Conservation (phyloP, 163 green algal species). For the Volvox carteri region DNA sequence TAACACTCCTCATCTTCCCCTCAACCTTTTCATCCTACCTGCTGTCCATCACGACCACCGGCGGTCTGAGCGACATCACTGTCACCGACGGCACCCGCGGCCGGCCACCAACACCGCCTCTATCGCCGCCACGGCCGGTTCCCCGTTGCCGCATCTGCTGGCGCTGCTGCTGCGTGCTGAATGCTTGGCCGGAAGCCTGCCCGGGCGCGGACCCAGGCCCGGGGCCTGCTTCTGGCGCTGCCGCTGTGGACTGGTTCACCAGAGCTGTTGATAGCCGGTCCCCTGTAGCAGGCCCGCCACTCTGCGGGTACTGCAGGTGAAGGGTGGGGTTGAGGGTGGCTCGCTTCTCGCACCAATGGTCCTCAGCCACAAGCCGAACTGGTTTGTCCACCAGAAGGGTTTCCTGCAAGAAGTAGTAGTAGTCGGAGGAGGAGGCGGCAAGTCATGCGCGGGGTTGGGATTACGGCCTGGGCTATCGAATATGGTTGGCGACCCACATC, state of each 20-base stretch:
- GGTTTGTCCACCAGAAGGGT: constrained; percentile 39
- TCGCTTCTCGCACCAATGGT: constrained; percentile 17
- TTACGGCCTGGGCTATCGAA: too few relatives aligned
- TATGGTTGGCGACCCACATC: too few relatives aligned
- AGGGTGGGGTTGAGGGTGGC: too few relatives aligned
- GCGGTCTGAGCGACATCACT: constrained; percentile 37
- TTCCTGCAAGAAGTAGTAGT: too few relatives aligned
- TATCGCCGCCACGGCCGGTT: background rate
- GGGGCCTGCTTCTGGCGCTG: background rate
- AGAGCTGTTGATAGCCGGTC: too few relatives aligned
- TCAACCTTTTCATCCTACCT: too few relatives aligned
- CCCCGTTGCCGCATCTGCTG: background rate
- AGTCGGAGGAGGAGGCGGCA: too few relatives aligned
- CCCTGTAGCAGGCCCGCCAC: too few relatives aligned
- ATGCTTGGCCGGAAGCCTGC: background rate
- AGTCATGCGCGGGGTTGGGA: too few relatives aligned
- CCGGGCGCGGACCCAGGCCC: background rate
- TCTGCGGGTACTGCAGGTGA: too few relatives aligned
- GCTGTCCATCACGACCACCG: constrained; percentile 51
- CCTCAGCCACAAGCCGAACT: constrained; percentile 35
- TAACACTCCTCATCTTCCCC: too few relatives aligned
- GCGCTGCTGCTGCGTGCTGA: background rate
- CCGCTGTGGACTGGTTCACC: too few relatives aligned
- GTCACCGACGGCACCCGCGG: constrained; percentile 7
- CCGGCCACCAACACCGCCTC: background rate